Percentiles rank a stretch among this genome's conserved stretches.
These are phyloP conservation scores for Trypanosoma caninum DNA, from an alignment of 208 protist species.

Conservation along the genomic window DNA sequence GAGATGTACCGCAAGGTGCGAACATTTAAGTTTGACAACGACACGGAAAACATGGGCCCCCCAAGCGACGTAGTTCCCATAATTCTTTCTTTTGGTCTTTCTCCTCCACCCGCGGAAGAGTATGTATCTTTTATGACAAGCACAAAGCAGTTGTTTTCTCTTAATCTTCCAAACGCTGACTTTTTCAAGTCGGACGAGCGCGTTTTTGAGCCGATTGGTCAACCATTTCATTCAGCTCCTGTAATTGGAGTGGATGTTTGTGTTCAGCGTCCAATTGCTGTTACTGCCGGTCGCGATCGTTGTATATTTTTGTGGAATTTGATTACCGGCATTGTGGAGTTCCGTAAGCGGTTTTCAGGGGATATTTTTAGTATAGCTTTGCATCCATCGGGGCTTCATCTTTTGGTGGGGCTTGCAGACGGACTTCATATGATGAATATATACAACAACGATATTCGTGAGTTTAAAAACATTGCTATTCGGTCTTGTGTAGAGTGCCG, in stretches of 20 bases:
- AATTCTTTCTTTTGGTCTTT: constrained; percentile 85
- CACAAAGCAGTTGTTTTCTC: constrained; percentile 91
- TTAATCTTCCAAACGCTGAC: constrained; percentile 93
- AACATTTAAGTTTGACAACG: constrained; percentile 85
- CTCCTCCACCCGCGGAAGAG: constrained; percentile 86
- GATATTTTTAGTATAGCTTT: constrained; percentile 93
- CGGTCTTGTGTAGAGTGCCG: constrained; percentile 88
- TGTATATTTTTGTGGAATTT: constrained; percentile 96
- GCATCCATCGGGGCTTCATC: constrained; percentile 93
- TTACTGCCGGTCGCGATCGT: constrained; percentile 90
- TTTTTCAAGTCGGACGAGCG: constrained; percentile 92
- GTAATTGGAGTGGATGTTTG: constrained; percentile 92
- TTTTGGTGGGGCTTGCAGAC: constrained; percentile 95
- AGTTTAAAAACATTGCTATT: constrained; percentile 94
- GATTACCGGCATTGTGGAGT: constrained; percentile 91
- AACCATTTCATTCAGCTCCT: constrained; percentile 88
- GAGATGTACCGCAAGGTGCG: constrained; percentile 94
- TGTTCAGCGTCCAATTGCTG: constrained; percentile 93
- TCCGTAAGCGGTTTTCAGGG: constrained; percentile 90
- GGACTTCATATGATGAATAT: constrained; percentile 96
- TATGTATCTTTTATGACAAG: constrained; percentile 89
- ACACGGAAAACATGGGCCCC: constrained; percentile 36
- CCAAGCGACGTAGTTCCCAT: constrained; percentile 49
- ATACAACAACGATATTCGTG: constrained; percentile 93
- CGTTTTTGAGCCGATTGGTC: constrained; percentile 89